Base-by-base conservation (phyloP, 106 monocot genomes). In the Allium fistulosum region DNA sequence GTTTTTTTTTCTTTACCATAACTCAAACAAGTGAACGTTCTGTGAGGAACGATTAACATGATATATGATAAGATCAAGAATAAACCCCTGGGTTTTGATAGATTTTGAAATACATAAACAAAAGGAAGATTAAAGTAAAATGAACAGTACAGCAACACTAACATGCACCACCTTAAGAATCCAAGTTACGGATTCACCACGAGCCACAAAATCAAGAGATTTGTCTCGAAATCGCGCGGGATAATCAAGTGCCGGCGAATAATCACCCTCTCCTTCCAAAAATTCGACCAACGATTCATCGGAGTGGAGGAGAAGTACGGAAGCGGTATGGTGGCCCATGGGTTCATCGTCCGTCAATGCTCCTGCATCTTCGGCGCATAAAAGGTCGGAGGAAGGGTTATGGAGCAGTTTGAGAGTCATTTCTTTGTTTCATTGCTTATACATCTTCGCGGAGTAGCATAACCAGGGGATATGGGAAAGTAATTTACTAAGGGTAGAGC, bases 161-260 rank as follows among this genome's bases (percentile, higher is more conserved):
- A 18, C n/a, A 10, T 17, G 14, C 17, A 15, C 13, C 69, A 78
- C 82, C 78, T 75, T 78, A 60, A 83, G 82, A 50, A 83, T 83
- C 82, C 82, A 83, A 50, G 57, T 10, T 57, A 75, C 63, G 49
- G 75, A 55, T 8, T 61, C 65, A 28, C 28, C 37, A 18, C 82
- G 78, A 14, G 78, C 78, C 16, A 65, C 28, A 3, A 63, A 15
- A 28, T 83, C 78, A 49, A 78, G 74, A 17, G 74, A 78, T 10
- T 46, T 58, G 50, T 78, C 66, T 9, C 68, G 52, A 62, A 82
- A 74, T 18, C 78, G 47, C 15, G 66, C 67, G 14, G 75, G 66
- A 37, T 82, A 82, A 27, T 70, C 82, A 15, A 13, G 14, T 9
- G 51, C 71, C 8, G 69, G 78, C 9, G 71, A 71, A 72, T 68